Base-by-base conservation (phyloP, 108 stramenopile genomes). In the Pseudonitzschia delicatissima region DNA sequence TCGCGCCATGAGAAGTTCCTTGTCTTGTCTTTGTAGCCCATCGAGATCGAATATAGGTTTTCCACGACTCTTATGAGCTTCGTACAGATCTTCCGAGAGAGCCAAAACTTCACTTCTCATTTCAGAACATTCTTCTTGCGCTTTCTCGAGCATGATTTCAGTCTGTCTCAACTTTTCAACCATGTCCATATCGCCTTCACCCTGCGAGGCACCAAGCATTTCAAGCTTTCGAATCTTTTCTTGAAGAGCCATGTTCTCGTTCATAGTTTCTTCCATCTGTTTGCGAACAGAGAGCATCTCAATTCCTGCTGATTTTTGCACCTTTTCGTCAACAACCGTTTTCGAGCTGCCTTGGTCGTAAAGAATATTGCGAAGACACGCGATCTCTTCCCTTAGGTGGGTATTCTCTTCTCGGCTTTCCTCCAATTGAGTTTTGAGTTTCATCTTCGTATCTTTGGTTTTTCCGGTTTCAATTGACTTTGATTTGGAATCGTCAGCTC, bases 31-130 rank as follows among this genome's bases (percentile, higher is more conserved):
- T 9, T 25, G n/a, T 18, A 69, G 29, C 44, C 64, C 48, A 18
- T 68, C 37, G 21, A 64, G 20, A 18, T 20, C 64, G 4, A 20
- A 67, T 13, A 62, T 57, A 21, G 82, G 52, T 25, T 47, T 47
- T 7, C 66, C 66, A 44, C 84, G 57, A 35, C 79, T 77, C 42
- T 77, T 80, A 18, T 72, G 74, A 33, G 77, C 69, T 40, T 83
- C 52, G 33, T 65, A 67, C 32, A 80, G 66, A 9, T 71, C 72
- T 20, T 66, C 72, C 21, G 82, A 79, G 45, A 87, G 61, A 0
- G 68, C 45, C 11, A 48, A 37, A 8, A 68, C 33, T 26, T 58
- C 59, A 40, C 34, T 21, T 0, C 61, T 66, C 39, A 73, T 55
- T 18, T 34, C 40, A n/a, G 27, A 51, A 34, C 53, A 64, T 33